Base-by-base conservation (phyloP, 2,329 filamentous ascomycete species). In the Talaromyces verruculosus region DNA sequence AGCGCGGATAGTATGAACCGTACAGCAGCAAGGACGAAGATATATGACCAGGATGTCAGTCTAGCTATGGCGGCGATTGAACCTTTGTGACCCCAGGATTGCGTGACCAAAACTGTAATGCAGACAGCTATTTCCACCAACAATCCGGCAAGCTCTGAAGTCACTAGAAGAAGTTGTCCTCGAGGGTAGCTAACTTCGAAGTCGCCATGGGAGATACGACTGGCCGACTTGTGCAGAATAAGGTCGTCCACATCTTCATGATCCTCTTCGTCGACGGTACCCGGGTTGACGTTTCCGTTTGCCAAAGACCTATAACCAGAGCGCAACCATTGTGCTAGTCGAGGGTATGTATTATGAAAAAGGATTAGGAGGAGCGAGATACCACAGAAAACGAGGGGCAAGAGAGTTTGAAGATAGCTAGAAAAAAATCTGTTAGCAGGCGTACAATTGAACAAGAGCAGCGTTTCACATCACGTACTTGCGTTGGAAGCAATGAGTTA, bases 41-140 rank as follows among this genome's bases (percentile, higher is more conserved):
- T 87, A 75, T 98, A 99, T 62, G 87, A 78, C 94, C 95, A 98
- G 35, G 87, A 87, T 11, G 87, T 78, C 39, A 97, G 81, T 60
- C 89, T 89, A 2, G 88, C 86, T 60, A 90, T 82, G 10, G 88
- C 87, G 28, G 88, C 87, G 65, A 87, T 73, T 19, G 79, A 84
- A 61, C 87, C 87, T 67, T 84, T 82, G 19, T 79, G 79, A 25
- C 85, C 86, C 80, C 87, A 91, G 49, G 84, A 82, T 41, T 84
- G 80, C 1, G 87, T 85, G 0, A 87, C 78, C 63, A 95, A 82
- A 8, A 88, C 86, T 10, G 87, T 79, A 19, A 89, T 78, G 71
- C 92, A 92, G 67, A 93, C 80, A 1, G 81, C 87, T 65, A 97
- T 78, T 70, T 95, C 84, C 13, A 86, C 91, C 63, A 89, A 76